Evolutionary conservation across 331 rosid species (phyloP).

Genomic region (Pyrus hybrid): DNA sequence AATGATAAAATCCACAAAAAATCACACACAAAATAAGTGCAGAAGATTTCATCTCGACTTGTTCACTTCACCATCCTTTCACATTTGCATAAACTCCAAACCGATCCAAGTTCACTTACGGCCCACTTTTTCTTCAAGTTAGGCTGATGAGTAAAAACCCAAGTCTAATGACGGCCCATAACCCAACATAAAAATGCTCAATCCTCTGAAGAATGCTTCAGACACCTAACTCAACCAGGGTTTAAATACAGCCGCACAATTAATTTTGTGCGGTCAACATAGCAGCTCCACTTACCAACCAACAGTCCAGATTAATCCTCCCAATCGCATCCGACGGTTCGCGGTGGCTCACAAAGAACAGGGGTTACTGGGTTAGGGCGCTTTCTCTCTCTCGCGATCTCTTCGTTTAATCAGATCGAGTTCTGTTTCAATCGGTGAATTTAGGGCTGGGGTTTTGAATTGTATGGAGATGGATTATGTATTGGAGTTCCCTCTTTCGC

Average conservation of each 20-base stretch:
- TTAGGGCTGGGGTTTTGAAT: slow-evolving; percentile 12
- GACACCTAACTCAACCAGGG: slow-evolving; percentile 28
- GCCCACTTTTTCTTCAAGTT: too few species aligned
- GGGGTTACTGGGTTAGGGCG: slow-evolving; percentile 14
- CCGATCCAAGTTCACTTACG: too few species aligned
- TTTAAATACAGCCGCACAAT: background rate
- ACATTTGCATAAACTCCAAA: too few species aligned
- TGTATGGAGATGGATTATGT: slow-evolving; percentile 42
- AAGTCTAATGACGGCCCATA: background rate
- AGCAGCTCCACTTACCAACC: background rate
- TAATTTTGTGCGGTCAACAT: background rate
- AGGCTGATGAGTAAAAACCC: background rate
- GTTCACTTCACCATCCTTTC: too few species aligned
- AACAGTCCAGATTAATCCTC: slow-evolving; percentile 7
- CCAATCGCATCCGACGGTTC: too few species aligned
- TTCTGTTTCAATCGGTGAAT: background rate
- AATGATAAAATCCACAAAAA: too few species aligned
- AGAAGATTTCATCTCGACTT: too few species aligned
- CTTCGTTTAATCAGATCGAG: background rate
- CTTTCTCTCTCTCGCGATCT: slow-evolving; percentile 7
- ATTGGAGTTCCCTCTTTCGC: slow-evolving; percentile 35
- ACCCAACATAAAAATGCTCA: too few species aligned
- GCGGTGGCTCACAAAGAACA: too few species aligned
- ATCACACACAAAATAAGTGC: too few species aligned
- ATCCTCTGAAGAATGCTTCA: too few species aligned